Evolutionary conservation across 225 moss, liverwort and hornwort species (phyloP).

Genomic region (Climacium dendroides): DNA sequence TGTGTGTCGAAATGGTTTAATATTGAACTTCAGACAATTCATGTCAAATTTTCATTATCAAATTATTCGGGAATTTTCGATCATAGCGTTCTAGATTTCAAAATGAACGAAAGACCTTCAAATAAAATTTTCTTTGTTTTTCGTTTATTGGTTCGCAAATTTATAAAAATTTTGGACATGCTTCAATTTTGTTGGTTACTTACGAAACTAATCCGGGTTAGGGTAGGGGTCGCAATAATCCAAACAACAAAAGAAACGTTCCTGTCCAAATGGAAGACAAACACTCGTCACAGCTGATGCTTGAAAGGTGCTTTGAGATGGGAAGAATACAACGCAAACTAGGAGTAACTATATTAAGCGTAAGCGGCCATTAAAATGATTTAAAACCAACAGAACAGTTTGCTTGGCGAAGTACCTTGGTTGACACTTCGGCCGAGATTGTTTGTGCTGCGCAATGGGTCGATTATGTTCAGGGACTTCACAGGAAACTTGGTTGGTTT

Average conservation of each 20-base stretch:
- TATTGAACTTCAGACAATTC: no score
- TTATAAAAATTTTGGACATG: no score
- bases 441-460: background rate
- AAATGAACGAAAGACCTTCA: no score
- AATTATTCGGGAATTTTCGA: no score
- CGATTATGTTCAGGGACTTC: background rate
- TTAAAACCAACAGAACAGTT: background rate
- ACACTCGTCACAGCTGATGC: background rate
- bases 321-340: background rate
- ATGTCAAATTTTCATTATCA: no score
- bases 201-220: background rate
- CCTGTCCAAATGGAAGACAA: background rate
- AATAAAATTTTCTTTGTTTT: background rate
- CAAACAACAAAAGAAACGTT: background rate
- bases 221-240: background rate
- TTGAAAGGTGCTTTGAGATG: background rate
- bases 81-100: no score
- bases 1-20: no score
- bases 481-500: background rate
- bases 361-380: background rate
- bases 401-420: background rate
- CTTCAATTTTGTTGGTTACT: no score
- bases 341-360: background rate
- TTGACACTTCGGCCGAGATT: background rate
- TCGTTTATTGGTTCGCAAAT: no score